Evolutionary conservation across 352 stramenopile species (phyloP).

Genomic region (Paralagenidium karlingii): DNA sequence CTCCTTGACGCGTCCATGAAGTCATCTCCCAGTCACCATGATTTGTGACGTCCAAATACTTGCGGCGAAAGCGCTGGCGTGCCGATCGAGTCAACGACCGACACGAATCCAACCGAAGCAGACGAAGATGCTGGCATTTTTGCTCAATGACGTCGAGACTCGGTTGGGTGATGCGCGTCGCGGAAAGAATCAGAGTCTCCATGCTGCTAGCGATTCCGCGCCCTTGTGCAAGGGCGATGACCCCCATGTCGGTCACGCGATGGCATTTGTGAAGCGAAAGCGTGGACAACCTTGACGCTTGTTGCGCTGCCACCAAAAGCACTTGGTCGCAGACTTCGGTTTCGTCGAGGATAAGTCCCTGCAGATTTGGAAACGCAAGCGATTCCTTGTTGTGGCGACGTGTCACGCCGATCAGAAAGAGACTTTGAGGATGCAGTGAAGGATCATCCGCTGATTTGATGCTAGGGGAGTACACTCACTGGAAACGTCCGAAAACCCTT

Average conservation of each 20-base stretch:
- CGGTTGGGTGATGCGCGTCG: conserved; percentile 28
- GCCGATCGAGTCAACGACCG: too few species aligned
- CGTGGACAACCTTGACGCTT: conserved; percentile 29
- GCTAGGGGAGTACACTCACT: conserved; percentile 5
- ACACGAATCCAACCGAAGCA: conserved; percentile 61
- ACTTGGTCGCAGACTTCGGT: conserved; percentile 32
- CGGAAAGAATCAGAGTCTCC: conserved; percentile 24
- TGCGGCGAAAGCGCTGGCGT: too few species aligned
- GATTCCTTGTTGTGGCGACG: conserved; percentile 6
- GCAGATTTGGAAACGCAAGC: conserved; percentile 14
- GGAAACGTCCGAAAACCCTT: conserved; percentile 24
- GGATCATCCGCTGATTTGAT: background rate
- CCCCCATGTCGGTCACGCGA: conserved; percentile 24
- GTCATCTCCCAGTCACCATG: too few species aligned
- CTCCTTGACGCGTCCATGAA: too few species aligned
- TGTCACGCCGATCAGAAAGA: background rate
- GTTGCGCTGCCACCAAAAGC: conserved; percentile 15
- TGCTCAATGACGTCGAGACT: conserved; percentile 25
- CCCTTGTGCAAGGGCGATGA: conserved; percentile 16
- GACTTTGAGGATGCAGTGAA: conserved; percentile 3
- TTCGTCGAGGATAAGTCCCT: conserved; percentile 56
- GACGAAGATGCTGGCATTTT: conserved; percentile 18
- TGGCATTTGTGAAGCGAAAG: conserved; percentile 49
- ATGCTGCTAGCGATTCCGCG: conserved; percentile 29
- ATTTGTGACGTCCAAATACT: too few species aligned